These are phyloP conservation scores for Coccinonectria pachysandricola DNA, from an alignment of 2,329 filamentous ascomycete genomes.

Conservation along the genomic window DNA sequence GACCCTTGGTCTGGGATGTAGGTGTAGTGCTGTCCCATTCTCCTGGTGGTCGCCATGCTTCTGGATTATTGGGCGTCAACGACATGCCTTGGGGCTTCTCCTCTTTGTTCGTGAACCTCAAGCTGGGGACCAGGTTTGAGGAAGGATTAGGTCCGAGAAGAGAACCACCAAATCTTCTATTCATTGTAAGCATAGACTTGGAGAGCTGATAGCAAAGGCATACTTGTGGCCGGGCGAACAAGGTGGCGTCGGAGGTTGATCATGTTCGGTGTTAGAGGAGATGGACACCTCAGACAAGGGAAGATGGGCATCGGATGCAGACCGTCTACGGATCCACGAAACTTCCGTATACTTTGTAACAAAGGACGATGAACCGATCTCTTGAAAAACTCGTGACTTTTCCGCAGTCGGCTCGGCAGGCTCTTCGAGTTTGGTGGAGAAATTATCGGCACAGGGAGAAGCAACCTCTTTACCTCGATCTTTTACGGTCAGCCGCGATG, in stretches of 20 bases:
- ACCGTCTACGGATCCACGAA: conserved; percentile 3
- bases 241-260: conserved; percentile 8
- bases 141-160: conserved; percentile 11
- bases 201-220: background rate
- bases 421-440: too few species aligned
- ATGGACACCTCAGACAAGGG: conserved; percentile 9
- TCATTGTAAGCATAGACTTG: conserved; percentile 4
- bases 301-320: conserved; percentile 6
- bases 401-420: too few species aligned
- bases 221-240: conserved; percentile 7
- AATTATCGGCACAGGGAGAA: too few species aligned
- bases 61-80: conserved; percentile 25
- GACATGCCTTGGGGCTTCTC: conserved; percentile 11
- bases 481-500: too few species aligned
- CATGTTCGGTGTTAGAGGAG: conserved; percentile 9
- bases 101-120: conserved; percentile 3
- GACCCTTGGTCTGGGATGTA: background rate
- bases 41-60: conserved; percentile 35
- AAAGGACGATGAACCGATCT: conserved; percentile 7
- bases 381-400: conserved; percentile 4
- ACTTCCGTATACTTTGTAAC: conserved; percentile 7
- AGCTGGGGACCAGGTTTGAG: conserved; percentile 3
- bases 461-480: too few species aligned
- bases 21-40: conserved; percentile 29
- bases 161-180: conserved; percentile 7